A percentile compares a stretch with the other conserved stretches of the same genome.
Conservation (phyloP, 352 stramenopile species). For the Discostella stelligera region DNA sequence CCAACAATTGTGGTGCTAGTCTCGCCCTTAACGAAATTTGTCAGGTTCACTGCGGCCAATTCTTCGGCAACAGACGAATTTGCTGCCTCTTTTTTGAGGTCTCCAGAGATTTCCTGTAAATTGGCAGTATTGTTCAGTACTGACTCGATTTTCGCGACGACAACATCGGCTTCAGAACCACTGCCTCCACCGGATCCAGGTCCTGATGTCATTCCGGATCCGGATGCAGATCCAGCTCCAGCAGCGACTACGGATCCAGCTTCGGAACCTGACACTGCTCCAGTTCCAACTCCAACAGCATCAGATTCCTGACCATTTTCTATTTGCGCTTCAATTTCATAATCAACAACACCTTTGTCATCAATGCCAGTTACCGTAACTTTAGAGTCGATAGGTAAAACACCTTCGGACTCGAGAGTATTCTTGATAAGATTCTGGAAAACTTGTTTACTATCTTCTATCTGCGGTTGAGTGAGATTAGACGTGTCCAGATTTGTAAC, state of each 20-base stretch:
- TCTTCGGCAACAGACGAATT: slow-evolving; percentile 28
- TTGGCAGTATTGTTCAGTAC: slow-evolving; percentile 16
- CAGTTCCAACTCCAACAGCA: neutral
- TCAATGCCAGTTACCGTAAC: slow-evolving; percentile 37
- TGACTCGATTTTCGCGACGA: slow-evolving; percentile 17
- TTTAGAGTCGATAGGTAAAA: slow-evolving; percentile 15
- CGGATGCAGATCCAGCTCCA: neutral
- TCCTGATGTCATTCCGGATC: neutral
- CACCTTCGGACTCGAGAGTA: slow-evolving; percentile 24
- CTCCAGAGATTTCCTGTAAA: slow-evolving; percentile 15
- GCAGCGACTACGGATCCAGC: neutral
- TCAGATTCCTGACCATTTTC: neutral
- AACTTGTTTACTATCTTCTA: slow-evolving; percentile 36
- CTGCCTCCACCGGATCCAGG: neutral
- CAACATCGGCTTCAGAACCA: neutral
- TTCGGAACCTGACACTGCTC: neutral
- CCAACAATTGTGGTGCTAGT: slow-evolving; percentile 1
- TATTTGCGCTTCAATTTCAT: slow-evolving; percentile 7
- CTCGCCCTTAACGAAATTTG: slow-evolving; percentile 20
- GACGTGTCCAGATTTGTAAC: slow-evolving; percentile 45
- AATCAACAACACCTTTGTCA: slow-evolving; percentile 14
- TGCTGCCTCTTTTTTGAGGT: slow-evolving; percentile 22
- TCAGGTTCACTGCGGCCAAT: slow-evolving; percentile 16
- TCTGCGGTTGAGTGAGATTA: slow-evolving; percentile 28
- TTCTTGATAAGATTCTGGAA: slow-evolving; percentile 33